These are phyloP conservation scores for Hygrophila difformis DNA, from an alignment of 257 asterid genomes.

Conservation along the genomic window DNA sequence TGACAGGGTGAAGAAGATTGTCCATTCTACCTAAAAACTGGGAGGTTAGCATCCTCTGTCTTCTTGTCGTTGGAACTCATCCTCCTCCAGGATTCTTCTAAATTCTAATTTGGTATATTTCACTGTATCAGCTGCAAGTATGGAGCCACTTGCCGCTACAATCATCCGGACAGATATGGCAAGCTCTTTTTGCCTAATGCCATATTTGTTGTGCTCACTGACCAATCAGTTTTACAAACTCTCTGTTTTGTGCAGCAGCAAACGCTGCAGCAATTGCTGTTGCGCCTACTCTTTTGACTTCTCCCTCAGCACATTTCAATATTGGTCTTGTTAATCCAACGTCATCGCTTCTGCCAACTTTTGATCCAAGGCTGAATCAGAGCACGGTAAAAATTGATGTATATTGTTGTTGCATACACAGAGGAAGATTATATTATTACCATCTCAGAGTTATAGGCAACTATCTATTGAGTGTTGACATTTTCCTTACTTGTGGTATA, in stretches of 20 bases:
- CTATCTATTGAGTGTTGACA: constrained; percentile 7
- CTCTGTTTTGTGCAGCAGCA: constrained; percentile 20
- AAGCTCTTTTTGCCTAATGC: constrained; percentile 14
- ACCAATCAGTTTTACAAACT: constrained; percentile 14
- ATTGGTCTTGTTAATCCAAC: constrained; percentile 56
- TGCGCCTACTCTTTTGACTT: constrained; percentile 43
- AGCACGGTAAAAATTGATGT: constrained; percentile 42
- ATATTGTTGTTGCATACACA: constrained; percentile 8
- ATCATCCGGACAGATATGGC: constrained; percentile 90
- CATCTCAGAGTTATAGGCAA: too few relatives aligned
- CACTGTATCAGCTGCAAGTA: constrained; percentile 76
- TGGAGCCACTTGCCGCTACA: constrained; percentile 88
- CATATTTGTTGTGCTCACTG: constrained; percentile 5
- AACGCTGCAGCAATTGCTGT: constrained; percentile 48
- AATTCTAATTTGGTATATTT: constrained; percentile 15
- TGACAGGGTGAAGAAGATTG: constrained; percentile 96
- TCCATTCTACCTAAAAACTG: constrained; percentile 93
- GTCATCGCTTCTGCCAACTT: constrained; percentile 59
- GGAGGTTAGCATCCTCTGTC: constrained; percentile 56
- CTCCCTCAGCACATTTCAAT: constrained; percentile 67
- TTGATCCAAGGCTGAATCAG: constrained; percentile 63
- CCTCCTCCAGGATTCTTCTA: constrained; percentile 6
- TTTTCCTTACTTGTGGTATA: neutral
- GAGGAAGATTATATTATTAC: constrained; percentile 6
- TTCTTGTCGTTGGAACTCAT: constrained; percentile 11